These are phyloP conservation scores for Sesbania bispinosa DNA, from an alignment of 306 rosid species.

Conservation along the genomic window DNA sequence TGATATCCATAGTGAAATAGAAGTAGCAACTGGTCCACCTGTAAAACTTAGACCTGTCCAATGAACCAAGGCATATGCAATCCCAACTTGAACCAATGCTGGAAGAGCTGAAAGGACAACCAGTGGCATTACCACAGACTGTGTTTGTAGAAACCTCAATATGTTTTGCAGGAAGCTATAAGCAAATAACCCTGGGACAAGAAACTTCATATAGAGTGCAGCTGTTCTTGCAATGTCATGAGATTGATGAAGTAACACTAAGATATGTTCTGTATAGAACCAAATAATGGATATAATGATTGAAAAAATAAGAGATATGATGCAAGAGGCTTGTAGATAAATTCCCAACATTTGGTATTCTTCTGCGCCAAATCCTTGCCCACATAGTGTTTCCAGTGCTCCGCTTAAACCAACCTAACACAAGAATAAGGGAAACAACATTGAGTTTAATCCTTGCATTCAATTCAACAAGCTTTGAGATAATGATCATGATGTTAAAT, in stretches of 20 bases:
- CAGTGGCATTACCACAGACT: conserved; percentile 57
- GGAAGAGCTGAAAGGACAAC: conserved; percentile 51
- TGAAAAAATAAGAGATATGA: conserved; percentile 54
- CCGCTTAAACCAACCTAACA: conserved; percentile 79
- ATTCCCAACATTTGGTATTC: conserved; percentile 60
- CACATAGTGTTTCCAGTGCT: conserved; percentile 85
- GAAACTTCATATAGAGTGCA: conserved; percentile 51
- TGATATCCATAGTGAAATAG: conserved; percentile 65
- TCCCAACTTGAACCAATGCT: conserved; percentile 37
- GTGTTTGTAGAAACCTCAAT: conserved; percentile 74
- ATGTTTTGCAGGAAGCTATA: conserved; percentile 63
- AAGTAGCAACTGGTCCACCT: conserved; percentile 68
- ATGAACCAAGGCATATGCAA: conserved; percentile 55
- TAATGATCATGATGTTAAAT: not conserved
- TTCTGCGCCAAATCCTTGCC: conserved; percentile 77
- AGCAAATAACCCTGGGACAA: conserved; percentile 69
- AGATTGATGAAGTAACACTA: conserved; percentile 62
- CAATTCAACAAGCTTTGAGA: not conserved
- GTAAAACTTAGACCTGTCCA: conserved; percentile 42
- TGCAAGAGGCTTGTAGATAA: conserved; percentile 75
- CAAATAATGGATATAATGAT: conserved; percentile 49
- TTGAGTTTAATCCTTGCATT: not conserved
- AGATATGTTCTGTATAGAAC: conserved; percentile 54
- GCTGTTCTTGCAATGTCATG: conserved; percentile 50
- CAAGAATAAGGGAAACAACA: not conserved